phyloP scores from a whole-genome alignment of 2,329 filamentous ascomycete genomes.

The Phyllosticta capitalensis region DNA sequence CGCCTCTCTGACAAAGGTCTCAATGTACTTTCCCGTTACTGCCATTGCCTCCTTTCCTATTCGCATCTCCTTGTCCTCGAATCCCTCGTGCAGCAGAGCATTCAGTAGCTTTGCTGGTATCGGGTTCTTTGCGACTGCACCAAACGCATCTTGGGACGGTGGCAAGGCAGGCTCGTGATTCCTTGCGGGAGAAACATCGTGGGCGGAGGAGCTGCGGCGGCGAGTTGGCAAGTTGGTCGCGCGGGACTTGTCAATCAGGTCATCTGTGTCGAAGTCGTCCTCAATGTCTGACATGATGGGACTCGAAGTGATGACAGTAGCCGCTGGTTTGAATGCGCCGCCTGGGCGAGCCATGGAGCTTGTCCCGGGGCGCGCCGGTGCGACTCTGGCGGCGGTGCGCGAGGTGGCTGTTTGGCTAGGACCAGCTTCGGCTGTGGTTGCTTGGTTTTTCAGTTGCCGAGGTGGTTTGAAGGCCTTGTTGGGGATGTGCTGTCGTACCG shows the following conservation, averaged over 20 bases:
- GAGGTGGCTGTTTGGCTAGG: slow-evolving; percentile 19
- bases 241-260: slow-evolving; percentile 15
- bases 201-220: background rate
- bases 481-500: background rate
- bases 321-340: slow-evolving; percentile 16
- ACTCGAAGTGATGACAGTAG: slow-evolving; percentile 21
- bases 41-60: slow-evolving; percentile 69
- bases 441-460: slow-evolving; percentile 15
- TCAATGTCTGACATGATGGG: slow-evolving; percentile 22
- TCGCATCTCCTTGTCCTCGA: slow-evolving; percentile 58
- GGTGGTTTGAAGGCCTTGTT: slow-evolving; percentile 27
- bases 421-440: background rate
- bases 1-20: slow-evolving; percentile 83
- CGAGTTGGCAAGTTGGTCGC: slow-evolving; percentile 11
- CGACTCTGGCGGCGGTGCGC: slow-evolving; percentile 4
- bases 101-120: slow-evolving; percentile 70
- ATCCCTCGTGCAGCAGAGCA: slow-evolving; percentile 68
- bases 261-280: slow-evolving; percentile 15
- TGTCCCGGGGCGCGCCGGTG: slow-evolving; percentile 12
- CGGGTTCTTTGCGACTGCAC: slow-evolving; percentile 17
- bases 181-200: background rate
- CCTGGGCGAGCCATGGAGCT: slow-evolving; percentile 18
- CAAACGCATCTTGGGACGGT: slow-evolving; percentile 12
- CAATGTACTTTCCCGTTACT: slow-evolving; percentile 74
- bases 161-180: slow-evolving; percentile 1